A percentile compares a stretch with the other conserved stretches of the same genome.
These are phyloP conservation scores for Chaetoceros tenuissimus DNA, from an alignment of 108 stramenopile genomes.

Conservation along the genomic window DNA sequence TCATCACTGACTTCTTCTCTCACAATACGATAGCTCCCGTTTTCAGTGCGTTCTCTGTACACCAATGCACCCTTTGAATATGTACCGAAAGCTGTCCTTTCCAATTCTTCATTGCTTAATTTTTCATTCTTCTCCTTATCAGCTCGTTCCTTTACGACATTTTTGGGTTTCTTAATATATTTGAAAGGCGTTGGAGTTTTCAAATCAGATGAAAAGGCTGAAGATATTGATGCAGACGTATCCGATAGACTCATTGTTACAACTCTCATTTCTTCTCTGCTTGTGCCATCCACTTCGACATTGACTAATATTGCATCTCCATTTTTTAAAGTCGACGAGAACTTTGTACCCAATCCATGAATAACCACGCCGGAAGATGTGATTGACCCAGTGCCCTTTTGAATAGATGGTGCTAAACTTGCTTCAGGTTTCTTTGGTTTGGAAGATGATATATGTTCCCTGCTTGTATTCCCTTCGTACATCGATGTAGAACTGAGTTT, in stretches of 20 bases:
- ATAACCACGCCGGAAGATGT: constrained; percentile 74
- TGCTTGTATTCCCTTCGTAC: not conserved
- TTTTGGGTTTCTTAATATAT: constrained; percentile 57
- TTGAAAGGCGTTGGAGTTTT: constrained; percentile 41
- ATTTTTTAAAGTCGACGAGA: constrained; percentile 40
- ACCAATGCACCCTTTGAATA: constrained; percentile 40
- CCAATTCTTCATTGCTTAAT: constrained; percentile 23
- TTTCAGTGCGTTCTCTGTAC: constrained; percentile 71
- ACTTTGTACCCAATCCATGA: constrained; percentile 45
- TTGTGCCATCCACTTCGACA: constrained; percentile 9
- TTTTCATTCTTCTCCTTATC: constrained; percentile 12
- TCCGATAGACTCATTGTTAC: constrained; percentile 71
- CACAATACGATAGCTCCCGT: constrained; percentile 64
- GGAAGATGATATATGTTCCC: constrained; percentile 2
- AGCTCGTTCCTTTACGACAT: constrained; percentile 23
- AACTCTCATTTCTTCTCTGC: constrained; percentile 59
- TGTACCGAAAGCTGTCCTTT: constrained; percentile 52
- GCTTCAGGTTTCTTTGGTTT: not conserved
- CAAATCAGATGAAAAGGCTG: constrained; percentile 43
- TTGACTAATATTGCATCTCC: constrained; percentile 62
- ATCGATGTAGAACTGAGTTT: not conserved
- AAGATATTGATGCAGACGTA: constrained; percentile 45
- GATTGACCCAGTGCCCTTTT: constrained; percentile 50
- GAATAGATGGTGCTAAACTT: constrained; percentile 22
- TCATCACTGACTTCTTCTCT: constrained; percentile 30